Percentiles rank a stretch among this genome's conserved stretches.
These are phyloP conservation scores for Lathyrus sativus DNA, from an alignment of 306 rosid species.

Conservation along the genomic window DNA sequence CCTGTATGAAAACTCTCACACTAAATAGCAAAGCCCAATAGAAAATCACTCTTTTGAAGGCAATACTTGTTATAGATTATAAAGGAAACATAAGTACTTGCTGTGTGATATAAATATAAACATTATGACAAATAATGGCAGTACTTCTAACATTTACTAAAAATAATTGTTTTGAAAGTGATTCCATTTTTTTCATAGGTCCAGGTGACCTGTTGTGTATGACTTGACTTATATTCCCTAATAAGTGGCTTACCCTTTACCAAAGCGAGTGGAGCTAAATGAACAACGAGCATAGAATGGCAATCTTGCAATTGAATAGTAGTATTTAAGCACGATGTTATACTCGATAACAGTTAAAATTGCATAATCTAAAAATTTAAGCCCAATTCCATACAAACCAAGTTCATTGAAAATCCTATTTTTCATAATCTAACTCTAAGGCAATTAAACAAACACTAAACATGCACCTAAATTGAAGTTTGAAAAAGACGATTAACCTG, in stretches of 20 bases:
- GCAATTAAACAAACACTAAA: not conserved
- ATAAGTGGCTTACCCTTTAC: too few relatives aligned
- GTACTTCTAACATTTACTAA: not conserved
- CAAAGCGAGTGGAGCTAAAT: not conserved
- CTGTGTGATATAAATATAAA: constrained; percentile 19
- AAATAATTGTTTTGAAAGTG: not conserved
- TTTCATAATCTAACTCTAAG: not conserved
- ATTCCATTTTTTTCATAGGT: not conserved
- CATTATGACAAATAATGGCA: not conserved
- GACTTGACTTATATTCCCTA: not conserved
- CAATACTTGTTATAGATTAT: not conserved
- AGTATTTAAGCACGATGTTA: not conserved
- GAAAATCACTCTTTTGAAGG: not conserved
- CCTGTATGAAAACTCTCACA: not conserved
- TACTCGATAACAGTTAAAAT: not conserved
- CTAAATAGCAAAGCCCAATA: not conserved
- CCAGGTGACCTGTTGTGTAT: not conserved
- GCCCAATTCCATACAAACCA: not conserved
- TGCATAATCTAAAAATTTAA: not conserved
- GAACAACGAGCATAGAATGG: not conserved
- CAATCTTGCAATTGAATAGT: not conserved
- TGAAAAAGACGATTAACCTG: constrained; percentile 52
- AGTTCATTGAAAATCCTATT: not conserved
- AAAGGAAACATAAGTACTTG: constrained; percentile 9
- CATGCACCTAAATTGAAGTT: not conserved